Evolutionary conservation across 495 filamentous ascomycete genomes (phyloP).

Genomic region (Podospora appendiculata): DNA sequence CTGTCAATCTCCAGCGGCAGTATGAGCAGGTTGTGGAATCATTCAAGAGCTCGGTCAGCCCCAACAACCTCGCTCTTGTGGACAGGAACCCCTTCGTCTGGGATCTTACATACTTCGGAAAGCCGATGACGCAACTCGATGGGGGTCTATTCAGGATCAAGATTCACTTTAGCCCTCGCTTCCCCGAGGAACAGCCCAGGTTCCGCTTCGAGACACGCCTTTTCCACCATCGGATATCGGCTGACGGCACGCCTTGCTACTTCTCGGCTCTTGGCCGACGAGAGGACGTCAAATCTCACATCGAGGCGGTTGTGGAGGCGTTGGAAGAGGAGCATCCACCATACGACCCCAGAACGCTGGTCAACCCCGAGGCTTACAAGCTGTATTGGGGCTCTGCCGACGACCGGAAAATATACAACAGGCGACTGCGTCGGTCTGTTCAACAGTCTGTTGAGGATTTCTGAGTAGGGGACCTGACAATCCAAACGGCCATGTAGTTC

Average conservation of each 20-base stretch:
- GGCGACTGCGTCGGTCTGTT: constrained; percentile 60
- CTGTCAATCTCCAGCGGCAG: constrained; percentile 74
- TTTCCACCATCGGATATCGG: constrained; percentile 83
- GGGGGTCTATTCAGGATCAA: constrained; percentile 82
- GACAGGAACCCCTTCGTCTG: constrained; percentile 65
- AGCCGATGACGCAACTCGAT: constrained; percentile 88
- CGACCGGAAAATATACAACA: constrained; percentile 74
- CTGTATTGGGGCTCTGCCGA: constrained; percentile 80
- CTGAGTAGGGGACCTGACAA: not conserved
- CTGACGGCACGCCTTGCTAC: constrained; percentile 76
- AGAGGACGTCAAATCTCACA: constrained; percentile 76
- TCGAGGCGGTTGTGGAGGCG: constrained; percentile 75
- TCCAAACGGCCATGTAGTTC: not conserved
- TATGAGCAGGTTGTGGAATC: constrained; percentile 74
- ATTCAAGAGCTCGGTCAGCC: constrained; percentile 59
- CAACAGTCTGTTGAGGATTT: constrained; percentile 47
- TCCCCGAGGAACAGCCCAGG: constrained; percentile 87
- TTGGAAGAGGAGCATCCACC: constrained; percentile 81
- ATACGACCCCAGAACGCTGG: constrained; percentile 84
- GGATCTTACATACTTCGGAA: constrained; percentile 73
- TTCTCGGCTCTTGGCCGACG: constrained; percentile 49
- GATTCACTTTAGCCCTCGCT: constrained; percentile 76
- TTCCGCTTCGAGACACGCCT: constrained; percentile 72
- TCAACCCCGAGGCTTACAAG: constrained; percentile 79
- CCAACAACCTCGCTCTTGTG: constrained; percentile 65